Evolutionary conservation across 2,329 filamentous ascomycete species (phyloP).

Genomic region (Aspergillus vadensis): DNA sequence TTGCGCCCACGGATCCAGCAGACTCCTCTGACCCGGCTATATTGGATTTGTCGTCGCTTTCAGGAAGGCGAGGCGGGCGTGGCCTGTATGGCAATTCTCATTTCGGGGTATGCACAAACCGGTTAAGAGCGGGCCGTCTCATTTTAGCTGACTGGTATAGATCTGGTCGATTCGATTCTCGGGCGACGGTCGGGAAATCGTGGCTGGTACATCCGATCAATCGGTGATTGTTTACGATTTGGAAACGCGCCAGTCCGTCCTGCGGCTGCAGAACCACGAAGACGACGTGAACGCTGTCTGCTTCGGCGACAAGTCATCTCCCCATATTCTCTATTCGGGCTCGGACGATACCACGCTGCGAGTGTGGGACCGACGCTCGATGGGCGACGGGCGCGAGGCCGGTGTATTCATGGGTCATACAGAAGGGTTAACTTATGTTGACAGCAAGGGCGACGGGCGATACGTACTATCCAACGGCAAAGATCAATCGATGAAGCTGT

Average conservation of each 20-base stretch:
- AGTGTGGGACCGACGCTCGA: constrained; percentile 85
- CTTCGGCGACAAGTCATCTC: constrained; percentile 84
- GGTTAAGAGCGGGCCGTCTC: background rate
- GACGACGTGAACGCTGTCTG: constrained; percentile 97
- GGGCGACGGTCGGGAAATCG: constrained; percentile 84
- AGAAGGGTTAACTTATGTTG: constrained; percentile 66
- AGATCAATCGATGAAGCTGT: constrained; percentile 95
- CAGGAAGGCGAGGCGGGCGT: constrained; percentile 44
- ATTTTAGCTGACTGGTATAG: constrained; percentile 33
- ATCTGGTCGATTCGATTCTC: constrained; percentile 94
- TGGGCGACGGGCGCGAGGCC: constrained; percentile 63
- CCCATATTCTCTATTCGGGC: constrained; percentile 93
- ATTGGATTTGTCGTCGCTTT: constrained; percentile 67
- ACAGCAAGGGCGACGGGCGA: constrained; percentile 82
- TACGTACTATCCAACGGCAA: constrained; percentile 95
- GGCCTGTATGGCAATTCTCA: constrained; percentile 36
- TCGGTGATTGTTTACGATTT: constrained; percentile 91
- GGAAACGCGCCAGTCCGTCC: constrained; percentile 72
- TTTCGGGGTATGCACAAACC: constrained; percentile 45
- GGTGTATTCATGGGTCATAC: constrained; percentile 67
- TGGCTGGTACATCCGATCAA: constrained; percentile 79
- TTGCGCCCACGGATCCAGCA: constrained; percentile 83
- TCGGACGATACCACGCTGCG: constrained; percentile 93
- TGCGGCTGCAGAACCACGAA: constrained; percentile 75
- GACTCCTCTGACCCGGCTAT: constrained; percentile 77